Base-by-base conservation (phyloP, 2,329 filamentous ascomycete genomes). In the Annulohypoxylon truncatum region DNA sequence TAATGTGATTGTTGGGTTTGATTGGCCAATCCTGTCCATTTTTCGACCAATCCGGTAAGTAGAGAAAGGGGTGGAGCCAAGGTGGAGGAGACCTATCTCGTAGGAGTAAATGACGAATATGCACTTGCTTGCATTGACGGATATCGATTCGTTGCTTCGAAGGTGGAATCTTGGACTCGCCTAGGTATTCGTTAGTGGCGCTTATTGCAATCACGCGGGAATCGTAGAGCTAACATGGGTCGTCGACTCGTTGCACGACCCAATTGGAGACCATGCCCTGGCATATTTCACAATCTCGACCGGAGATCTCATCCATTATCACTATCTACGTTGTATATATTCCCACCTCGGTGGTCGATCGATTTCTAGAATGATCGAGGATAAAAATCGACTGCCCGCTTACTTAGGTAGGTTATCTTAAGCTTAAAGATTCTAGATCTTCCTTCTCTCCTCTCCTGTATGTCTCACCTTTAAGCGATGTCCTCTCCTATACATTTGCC, bases 41-140 rank as follows among this genome's bases (percentile, higher is more conserved):
- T 68, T 51, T 50, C 46, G 55, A 71, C 70, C 66, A 71, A 72
- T 71, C 64, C 60, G 64, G 67, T 12, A 71, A 64, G 24, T 53
- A 55, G 18, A 15, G 9, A 20, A 57, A 50, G 18, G 26, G 51
- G 15, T 42, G 33, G 35, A 42, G 12, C n/a, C 7, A 15, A 3
- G 35, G 6, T 15, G 15, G 35, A 15, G 18, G 26, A 28, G 50
- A 28, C 55, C 12, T 26, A 46, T 52, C 26, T 22, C 15, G 42
- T 47, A 29, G 18, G 47, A 62, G 15, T 28, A n/a, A 10, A 50
- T 48, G 42, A 33, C 38, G 54, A 62, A 52, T 22, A 31, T 56
- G 22, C n/a, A 48, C 13, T 51, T 13, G 26, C 31, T 35, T 26
- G 31, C 35, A 51, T 52, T 33, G 31, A 47, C 18, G n/a, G 13